Percentiles rank a stretch among this genome's conserved stretches.
These are phyloP conservation scores for Smittium culicis DNA, from an alignment of 371 early-diverging fungal genomes.

Conservation along the genomic window DNA sequence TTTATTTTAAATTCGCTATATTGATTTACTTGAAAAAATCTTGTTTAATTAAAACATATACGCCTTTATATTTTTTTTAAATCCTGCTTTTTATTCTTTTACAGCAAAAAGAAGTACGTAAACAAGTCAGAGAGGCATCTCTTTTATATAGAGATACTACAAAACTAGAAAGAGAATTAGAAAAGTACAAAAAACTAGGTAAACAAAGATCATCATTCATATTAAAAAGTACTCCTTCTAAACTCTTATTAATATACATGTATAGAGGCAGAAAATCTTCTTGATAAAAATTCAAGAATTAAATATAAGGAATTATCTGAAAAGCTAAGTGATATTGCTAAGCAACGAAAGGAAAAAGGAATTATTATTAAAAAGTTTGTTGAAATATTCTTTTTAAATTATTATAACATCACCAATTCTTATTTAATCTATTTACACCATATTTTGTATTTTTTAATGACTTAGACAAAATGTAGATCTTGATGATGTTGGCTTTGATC, in stretches of 20 bases:
- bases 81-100: background rate
- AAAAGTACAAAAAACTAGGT: constrained; percentile 20
- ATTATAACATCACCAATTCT: background rate
- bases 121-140: constrained; percentile 23
- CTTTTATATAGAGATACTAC: constrained; percentile 24
- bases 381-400: background rate
- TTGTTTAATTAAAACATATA: no score
- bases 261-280: constrained; percentile 13
- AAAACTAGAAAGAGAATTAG: constrained; percentile 26
- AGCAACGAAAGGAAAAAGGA: constrained; percentile 22
- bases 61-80: constrained; percentile 1
- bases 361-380: constrained; percentile 12
- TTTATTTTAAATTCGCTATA: background rate
- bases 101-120: constrained; percentile 26
- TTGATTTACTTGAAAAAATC: background rate
- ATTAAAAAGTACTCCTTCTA: background rate
- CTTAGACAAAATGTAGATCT: background rate
- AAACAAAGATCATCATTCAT: constrained; percentile 8
- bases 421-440: background rate
- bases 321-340: constrained; percentile 10
- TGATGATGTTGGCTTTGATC: constrained; percentile 21
- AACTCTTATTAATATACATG: background rate
- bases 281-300: constrained; percentile 16
- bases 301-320: constrained; percentile 20
- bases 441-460: background rate